These are phyloP conservation scores for Apiotrichum akiyoshidainum DNA, from an alignment of 1,284 basidiomycete species.

Conservation along the genomic window DNA sequence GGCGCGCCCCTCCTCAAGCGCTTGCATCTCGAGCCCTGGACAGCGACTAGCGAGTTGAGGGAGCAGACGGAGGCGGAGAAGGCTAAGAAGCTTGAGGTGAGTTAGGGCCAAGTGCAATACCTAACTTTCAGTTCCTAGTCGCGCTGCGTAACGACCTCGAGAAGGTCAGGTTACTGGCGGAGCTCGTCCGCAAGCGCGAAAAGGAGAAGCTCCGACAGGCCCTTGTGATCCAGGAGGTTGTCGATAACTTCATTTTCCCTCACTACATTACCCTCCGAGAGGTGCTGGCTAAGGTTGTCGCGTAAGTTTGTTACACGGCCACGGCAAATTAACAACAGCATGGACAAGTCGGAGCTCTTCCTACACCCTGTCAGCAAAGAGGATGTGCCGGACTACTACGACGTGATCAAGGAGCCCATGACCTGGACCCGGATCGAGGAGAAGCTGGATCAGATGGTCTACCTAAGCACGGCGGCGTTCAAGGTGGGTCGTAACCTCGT, in stretches of 20 bases:
- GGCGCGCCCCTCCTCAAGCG: slow-evolving; percentile 92
- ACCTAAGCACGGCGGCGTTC: slow-evolving; percentile 72
- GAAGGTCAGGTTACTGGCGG: slow-evolving; percentile 66
- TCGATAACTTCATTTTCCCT: slow-evolving; percentile 66
- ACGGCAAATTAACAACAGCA: slow-evolving; percentile 53
- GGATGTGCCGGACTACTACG: slow-evolving; percentile 89
- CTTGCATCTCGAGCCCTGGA: slow-evolving; percentile 96
- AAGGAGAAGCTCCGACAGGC: slow-evolving; percentile 73
- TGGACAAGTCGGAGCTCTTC: slow-evolving; percentile 73
- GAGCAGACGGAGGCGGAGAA: slow-evolving; percentile 79
- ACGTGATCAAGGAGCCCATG: slow-evolving; percentile 83
- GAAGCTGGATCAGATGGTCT: slow-evolving; percentile 73
- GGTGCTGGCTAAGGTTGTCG: slow-evolving; percentile 67
- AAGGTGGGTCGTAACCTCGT: slow-evolving; percentile 57
- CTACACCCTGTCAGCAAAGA: slow-evolving; percentile 71
- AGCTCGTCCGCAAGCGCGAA: slow-evolving; percentile 76
- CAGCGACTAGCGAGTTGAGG: slow-evolving; percentile 66
- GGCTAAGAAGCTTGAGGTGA: slow-evolving; percentile 64
- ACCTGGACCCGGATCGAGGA: slow-evolving; percentile 76
- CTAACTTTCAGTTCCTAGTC: slow-evolving; percentile 59
- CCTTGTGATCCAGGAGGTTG: slow-evolving; percentile 65
- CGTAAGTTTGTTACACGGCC: slow-evolving; percentile 54
- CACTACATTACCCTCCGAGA: slow-evolving; percentile 62
- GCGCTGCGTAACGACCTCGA: slow-evolving; percentile 75
- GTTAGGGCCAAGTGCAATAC: slow-evolving; percentile 53